These are phyloP conservation scores for Sporothrix dimorphospora DNA, from an alignment of 2,329 filamentous ascomycete species.

Conservation along the genomic window DNA sequence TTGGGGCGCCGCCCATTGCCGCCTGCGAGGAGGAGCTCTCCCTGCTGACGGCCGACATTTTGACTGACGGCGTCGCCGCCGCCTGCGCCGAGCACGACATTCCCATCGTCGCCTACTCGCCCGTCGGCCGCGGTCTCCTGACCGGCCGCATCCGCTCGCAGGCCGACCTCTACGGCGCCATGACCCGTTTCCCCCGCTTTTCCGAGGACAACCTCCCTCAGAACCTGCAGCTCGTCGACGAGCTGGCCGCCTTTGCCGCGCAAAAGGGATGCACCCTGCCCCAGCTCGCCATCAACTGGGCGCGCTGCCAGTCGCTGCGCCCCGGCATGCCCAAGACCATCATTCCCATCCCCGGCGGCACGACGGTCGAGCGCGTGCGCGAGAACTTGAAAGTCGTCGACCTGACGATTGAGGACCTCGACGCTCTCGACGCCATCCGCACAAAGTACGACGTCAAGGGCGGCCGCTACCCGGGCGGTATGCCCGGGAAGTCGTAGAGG, in stretches of 20 bases:
- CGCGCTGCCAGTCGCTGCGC: slow-evolving; percentile 48
- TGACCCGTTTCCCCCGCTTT: slow-evolving; percentile 49
- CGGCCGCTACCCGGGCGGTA: slow-evolving; percentile 27
- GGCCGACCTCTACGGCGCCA: slow-evolving; percentile 9
- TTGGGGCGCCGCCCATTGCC: slow-evolving; percentile 40
- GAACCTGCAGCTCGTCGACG: slow-evolving; percentile 54
- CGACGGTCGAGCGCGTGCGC: slow-evolving; percentile 47
- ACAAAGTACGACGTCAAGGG: slow-evolving; percentile 30
- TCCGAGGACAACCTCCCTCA: slow-evolving; percentile 54
- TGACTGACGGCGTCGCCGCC: slow-evolving; percentile 55
- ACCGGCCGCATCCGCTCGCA: slow-evolving; percentile 18
- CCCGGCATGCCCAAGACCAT: slow-evolving; percentile 49
- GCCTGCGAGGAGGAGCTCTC: slow-evolving; percentile 60
- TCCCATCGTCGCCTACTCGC: slow-evolving; percentile 60
- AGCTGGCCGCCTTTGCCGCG: slow-evolving; percentile 50
- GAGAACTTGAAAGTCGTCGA: slow-evolving; percentile 51
- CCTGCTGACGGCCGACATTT: slow-evolving; percentile 52
- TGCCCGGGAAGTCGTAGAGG: slow-evolving; percentile 19
- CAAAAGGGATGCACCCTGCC: slow-evolving; percentile 53
- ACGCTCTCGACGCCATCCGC: slow-evolving; percentile 42
- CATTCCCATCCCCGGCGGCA: slow-evolving; percentile 51
- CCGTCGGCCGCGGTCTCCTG: slow-evolving; percentile 49
- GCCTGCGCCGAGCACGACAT: slow-evolving; percentile 57
- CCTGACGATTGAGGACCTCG: slow-evolving; percentile 45
- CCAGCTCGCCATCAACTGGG: slow-evolving; percentile 61